Evolutionary conservation across 2,329 filamentous ascomycete species (phyloP).

Genomic region (Diaporthe amygdali): DNA sequence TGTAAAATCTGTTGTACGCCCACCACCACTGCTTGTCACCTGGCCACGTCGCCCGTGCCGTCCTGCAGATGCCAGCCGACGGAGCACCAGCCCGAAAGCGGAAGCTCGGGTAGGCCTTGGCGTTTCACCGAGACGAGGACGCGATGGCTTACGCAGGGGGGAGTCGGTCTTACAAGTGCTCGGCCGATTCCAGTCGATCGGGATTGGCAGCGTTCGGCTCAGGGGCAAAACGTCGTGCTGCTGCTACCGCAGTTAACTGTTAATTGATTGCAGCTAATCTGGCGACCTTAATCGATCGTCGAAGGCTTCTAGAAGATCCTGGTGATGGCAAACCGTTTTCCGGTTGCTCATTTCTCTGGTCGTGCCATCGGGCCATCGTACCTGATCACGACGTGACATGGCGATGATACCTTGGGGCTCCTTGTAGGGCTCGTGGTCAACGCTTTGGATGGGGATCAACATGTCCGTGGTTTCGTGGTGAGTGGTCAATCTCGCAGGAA

Average conservation of each 20-base stretch:
- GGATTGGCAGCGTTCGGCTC: background rate
- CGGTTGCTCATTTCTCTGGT: background rate
- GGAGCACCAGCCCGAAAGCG: conserved; percentile 7
- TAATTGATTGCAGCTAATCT: background rate
- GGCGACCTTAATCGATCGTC: background rate
- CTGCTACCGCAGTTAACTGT: background rate
- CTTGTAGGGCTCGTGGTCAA: background rate
- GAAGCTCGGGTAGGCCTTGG: conserved; percentile 8
- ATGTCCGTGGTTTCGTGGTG: background rate
- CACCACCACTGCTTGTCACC: background rate
- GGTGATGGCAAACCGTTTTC: background rate
- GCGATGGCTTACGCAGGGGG: background rate
- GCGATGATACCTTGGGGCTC: background rate
- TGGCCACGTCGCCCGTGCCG: background rate
- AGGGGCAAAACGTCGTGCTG: background rate
- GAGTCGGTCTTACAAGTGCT: no score
- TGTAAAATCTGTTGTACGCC: no score
- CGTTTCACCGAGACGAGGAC: conserved; percentile 12
- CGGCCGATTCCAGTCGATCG: conserved; percentile 13
- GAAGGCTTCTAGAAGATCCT: background rate
- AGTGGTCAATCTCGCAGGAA: background rate
- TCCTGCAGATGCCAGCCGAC: background rate
- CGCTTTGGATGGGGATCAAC: background rate
- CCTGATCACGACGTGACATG: background rate
- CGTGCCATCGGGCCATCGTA: background rate